Conservation (phyloP, 2,329 filamentous ascomycete genomes). For the Cytospora chrysosperma region DNA sequence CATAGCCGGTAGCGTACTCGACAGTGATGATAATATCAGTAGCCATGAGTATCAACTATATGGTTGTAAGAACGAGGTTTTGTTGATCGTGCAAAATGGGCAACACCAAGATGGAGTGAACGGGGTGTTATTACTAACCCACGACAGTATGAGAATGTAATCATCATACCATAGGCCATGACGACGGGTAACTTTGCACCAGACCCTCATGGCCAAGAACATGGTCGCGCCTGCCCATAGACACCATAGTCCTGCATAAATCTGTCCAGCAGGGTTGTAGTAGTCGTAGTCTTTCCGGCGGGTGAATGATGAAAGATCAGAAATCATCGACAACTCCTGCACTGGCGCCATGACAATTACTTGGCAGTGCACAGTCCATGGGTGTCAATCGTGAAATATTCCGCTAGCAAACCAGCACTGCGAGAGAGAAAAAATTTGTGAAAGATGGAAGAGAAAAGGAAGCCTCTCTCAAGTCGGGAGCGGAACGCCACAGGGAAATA, state of each 20-base stretch:
- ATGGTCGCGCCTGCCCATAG: constrained; percentile 34
- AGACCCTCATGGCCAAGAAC: constrained; percentile 35
- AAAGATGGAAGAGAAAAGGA: not conserved
- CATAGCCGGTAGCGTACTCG: constrained; percentile 50
- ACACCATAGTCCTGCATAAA: constrained; percentile 37
- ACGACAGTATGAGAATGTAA: constrained; percentile 37
- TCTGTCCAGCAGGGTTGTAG: constrained; percentile 25
- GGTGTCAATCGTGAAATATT: not conserved
- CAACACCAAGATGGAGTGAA: not conserved
- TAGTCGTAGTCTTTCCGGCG: constrained; percentile 15
- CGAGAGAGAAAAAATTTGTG: not conserved
- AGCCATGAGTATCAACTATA: constrained; percentile 41
- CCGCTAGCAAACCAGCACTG: constrained; percentile 12
- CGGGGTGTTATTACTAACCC: constrained; percentile 32
- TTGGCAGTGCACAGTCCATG: not conserved
- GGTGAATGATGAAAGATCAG: not conserved
- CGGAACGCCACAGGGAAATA: constrained; percentile 2
- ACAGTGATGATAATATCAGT: constrained; percentile 47
- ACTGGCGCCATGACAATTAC: constrained; percentile 15
- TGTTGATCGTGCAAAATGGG: not conserved
- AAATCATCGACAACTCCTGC: constrained; percentile 13
- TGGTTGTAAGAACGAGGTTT: not conserved
- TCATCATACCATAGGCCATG: constrained; percentile 42
- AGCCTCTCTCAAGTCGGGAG: not conserved
- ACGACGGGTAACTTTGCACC: constrained; percentile 36